Conservation (phyloP, 2,329 filamentous ascomycete species). For the Neofusicoccum sp. region DNA sequence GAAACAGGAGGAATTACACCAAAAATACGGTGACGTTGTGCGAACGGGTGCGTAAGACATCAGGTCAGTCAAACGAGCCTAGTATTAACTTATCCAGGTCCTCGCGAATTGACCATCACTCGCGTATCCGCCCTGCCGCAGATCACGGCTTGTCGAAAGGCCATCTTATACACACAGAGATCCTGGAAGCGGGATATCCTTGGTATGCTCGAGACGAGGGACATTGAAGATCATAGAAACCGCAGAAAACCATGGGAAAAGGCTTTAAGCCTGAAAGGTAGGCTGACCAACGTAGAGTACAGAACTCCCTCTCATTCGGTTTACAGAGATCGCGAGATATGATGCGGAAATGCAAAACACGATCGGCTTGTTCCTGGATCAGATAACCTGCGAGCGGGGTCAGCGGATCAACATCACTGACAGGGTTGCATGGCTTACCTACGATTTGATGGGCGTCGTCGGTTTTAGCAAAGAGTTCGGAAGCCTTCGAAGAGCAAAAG, state of each 20-base stretch:
- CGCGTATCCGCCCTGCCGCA: neutral
- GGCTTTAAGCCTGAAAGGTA: neutral
- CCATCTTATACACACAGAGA: neutral
- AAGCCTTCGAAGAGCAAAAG: neutral
- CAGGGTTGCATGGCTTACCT: constrained; percentile 41
- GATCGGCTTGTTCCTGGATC: constrained; percentile 2
- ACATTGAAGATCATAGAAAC: neutral
- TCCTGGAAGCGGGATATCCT: neutral
- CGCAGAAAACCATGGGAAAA: neutral
- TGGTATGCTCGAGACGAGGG: neutral
- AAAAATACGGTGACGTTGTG: neutral
- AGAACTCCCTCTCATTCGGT: neutral
- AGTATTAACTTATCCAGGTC: neutral
- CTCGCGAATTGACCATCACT: constrained; percentile 3
- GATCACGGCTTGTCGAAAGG: neutral
- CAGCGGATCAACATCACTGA: constrained; percentile 5
- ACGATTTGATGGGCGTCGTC: constrained; percentile 54
- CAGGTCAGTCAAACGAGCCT: too few species aligned
- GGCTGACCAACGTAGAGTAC: neutral
- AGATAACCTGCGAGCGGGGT: neutral
- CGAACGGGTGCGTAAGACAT: neutral
- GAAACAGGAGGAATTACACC: neutral
- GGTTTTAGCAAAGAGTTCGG: constrained; percentile 46
- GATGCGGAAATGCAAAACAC: neutral
- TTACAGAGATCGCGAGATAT: neutral